phyloP scores from a whole-genome alignment of 306 rosid genomes.

The Quercus engelmannii region DNA sequence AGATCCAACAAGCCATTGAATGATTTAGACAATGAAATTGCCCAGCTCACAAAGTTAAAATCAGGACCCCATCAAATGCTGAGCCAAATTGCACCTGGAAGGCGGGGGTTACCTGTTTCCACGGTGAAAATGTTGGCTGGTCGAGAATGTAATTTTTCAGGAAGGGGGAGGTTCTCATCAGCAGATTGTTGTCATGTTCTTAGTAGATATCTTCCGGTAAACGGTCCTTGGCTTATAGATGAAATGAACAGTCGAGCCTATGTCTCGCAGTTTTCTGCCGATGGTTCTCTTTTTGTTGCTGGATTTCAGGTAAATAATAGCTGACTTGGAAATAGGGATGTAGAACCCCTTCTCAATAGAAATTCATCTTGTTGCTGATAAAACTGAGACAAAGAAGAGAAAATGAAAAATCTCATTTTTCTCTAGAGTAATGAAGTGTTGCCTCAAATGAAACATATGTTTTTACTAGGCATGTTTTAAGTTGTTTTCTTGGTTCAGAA shows the following conservation, averaged over 20 bases:
- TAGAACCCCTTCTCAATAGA: neutral
- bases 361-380: neutral
- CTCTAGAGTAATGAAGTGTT: neutral
- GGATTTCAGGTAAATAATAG: slow-evolving; percentile 70
- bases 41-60: slow-evolving; percentile 69
- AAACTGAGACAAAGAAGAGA: neutral
- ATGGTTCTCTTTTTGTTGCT: slow-evolving; percentile 86
- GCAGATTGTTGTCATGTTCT: slow-evolving; percentile 86
- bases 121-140: slow-evolving; percentile 92
- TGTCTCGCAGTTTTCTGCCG: slow-evolving; percentile 89
- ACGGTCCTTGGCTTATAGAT: slow-evolving; percentile 82
- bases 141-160: slow-evolving; percentile 75
- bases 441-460: neutral
- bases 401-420: neutral
- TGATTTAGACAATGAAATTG: slow-evolving; percentile 68
- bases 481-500: slow-evolving; percentile 6
- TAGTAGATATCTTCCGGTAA: slow-evolving; percentile 85
- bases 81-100: slow-evolving; percentile 46
- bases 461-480: neutral
- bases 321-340: neutral
- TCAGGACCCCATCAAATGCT: slow-evolving; percentile 59
- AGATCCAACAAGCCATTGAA: slow-evolving; percentile 23
- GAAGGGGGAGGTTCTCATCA: slow-evolving; percentile 85
- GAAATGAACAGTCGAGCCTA: slow-evolving; percentile 74
- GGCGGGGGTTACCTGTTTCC: slow-evolving; percentile 56